A percentile compares a stretch with the other conserved stretches of the same genome.
Evolutionary conservation across 306 rosid species (phyloP).

Genomic region (Erythrophleum fordii): DNA sequence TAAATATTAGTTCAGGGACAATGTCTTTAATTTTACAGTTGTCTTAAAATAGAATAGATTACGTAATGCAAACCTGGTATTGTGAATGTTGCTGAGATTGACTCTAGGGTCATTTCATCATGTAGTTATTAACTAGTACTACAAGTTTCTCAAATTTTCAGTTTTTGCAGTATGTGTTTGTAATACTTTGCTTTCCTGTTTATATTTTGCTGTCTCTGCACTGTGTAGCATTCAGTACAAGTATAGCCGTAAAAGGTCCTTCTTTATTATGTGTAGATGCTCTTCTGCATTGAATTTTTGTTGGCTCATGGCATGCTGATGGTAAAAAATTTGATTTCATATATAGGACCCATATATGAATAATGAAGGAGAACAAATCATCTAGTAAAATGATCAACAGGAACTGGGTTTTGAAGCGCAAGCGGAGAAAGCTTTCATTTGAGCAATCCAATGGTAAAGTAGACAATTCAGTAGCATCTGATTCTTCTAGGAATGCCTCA

Average conservation of each 20-base stretch:
- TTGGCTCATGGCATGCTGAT: slow-evolving; percentile 39
- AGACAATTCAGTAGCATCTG: slow-evolving; percentile 59
- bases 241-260: slow-evolving; percentile 25
- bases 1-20: slow-evolving; percentile 22
- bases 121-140: slow-evolving; percentile 7
- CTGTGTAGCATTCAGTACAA: slow-evolving; percentile 1
- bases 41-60: slow-evolving; percentile 8
- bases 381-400: slow-evolving; percentile 81
- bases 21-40: slow-evolving; percentile 15
- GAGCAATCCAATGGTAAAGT: slow-evolving; percentile 72
- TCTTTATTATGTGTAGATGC: slow-evolving; percentile 31
- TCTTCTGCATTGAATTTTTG: slow-evolving; percentile 31
- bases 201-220: slow-evolving; percentile 3
- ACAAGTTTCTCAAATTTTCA: not conserved
- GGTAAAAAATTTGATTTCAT: slow-evolving; percentile 38
- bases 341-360: slow-evolving; percentile 46
- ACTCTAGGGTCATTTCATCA: slow-evolving; percentile 9
- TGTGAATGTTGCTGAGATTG: slow-evolving; percentile 29
- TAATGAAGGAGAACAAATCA: slow-evolving; percentile 78
- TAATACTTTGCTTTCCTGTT: slow-evolving; percentile 15
- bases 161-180: slow-evolving; percentile 12
- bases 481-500: slow-evolving; percentile 63
- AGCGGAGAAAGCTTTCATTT: slow-evolving; percentile 81
- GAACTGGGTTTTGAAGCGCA: slow-evolving; percentile 96
- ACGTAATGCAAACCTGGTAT: not conserved